Conservation (phyloP, 116 monocot genomes). For the Trichopus zeylanicus region DNA sequence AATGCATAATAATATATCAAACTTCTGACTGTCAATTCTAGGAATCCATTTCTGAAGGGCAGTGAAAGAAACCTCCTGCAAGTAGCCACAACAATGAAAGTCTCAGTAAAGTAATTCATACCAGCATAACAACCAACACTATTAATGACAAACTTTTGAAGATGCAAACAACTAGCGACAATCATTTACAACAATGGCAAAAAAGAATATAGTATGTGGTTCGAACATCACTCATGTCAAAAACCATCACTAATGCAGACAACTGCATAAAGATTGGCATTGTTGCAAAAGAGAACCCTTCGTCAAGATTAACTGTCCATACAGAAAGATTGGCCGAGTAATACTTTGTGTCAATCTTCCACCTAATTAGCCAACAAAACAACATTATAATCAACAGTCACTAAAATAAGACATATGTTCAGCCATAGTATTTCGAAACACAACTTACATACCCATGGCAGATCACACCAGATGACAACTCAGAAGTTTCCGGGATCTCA, state of each 20-base stretch:
- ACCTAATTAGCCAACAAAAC: constrained; percentile 47
- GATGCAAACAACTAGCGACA: not conserved
- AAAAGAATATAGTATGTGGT: constrained; percentile 7
- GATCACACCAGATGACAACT: constrained; percentile 47
- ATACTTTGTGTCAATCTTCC: constrained; percentile 94
- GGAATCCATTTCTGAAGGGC: constrained; percentile 64
- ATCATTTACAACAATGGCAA: not conserved
- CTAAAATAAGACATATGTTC: not conserved
- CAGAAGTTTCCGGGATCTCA: constrained; percentile 57
- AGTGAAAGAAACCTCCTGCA: constrained; percentile 67
- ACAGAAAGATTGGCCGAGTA: constrained; percentile 88
- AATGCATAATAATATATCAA: constrained; percentile 86
- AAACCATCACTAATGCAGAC: constrained; percentile 83
- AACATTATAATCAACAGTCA: constrained; percentile 7
- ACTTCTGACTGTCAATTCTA: constrained; percentile 41
- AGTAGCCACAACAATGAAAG: too few species aligned
- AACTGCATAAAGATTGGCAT: constrained; percentile 44
- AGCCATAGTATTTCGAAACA: not conserved
- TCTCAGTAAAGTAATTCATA: too few species aligned
- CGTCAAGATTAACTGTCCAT: constrained; percentile 71
- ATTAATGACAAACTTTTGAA: not conserved
- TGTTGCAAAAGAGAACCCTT: constrained; percentile 40
- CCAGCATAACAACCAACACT: not conserved
- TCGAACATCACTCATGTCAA: constrained; percentile 91
- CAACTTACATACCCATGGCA: constrained; percentile 62